Evolutionary conservation across 441 rosid species (phyloP), one percentile per base, ranked within the genome.

Genomic region (Populus hybrid): DNA sequence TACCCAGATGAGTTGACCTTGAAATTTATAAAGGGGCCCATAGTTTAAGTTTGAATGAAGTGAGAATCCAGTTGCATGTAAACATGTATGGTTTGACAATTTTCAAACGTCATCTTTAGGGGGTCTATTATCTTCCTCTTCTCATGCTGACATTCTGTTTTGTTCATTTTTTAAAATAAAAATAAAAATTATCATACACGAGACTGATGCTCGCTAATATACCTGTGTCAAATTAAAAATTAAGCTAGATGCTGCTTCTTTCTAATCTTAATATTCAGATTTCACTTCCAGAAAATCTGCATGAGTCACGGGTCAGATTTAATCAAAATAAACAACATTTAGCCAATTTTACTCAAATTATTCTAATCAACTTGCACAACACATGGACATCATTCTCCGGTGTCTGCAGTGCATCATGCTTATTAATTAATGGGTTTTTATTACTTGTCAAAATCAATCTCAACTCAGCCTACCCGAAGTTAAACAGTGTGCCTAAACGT

Each of bases 1-100:
- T 38, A 23, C 50, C 40, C 12, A 18, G 78, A 83, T 84, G 88
- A 85, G 85, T 65, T 78, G 70, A 32, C 14, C 53, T 69, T 67
- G 9, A 57, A 8, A 67, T 18, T 2, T 3, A 18, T 16, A 28
- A 11, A 9, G 4, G 75, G 71, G 46, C 77, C 78, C 71, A 53
- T 12, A 2, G 26, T 23, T 24, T 10, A 20, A 74, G 35, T 71
- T 71, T 70, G 11, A 42, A 42, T 24, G 80, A 65, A 18, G 42
- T 80, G 64, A 71, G 70, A 50, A 38, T 6, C 75, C 69, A 38
- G n/a, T 30, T 5, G n/a, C 82, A 77, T 66, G 71, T 69, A 40
- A 40, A 40, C 46, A 46, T 4, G 4, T 4, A 14, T 46, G 59
- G 76, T n/a, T 70, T 81, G 83, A 76, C 81, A 38, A 34, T 23